Evolutionary conservation across 768 basidiomycete species (phyloP), one percentile per base, ranked within the genome.

Genomic region (Tricholoma bakamatsutake): DNA sequence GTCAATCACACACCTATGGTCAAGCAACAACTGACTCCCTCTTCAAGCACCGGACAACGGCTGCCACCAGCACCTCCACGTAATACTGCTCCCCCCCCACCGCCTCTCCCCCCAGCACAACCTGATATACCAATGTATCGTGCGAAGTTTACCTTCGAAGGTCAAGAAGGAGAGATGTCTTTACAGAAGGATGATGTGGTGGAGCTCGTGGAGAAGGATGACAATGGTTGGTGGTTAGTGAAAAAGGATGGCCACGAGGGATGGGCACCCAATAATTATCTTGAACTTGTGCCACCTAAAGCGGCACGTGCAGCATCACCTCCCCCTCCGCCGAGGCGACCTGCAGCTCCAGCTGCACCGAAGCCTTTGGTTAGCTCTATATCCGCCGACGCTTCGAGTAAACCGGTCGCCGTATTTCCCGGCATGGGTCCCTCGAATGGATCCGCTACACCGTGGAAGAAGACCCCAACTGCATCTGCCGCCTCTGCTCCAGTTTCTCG

Each of bases 151-250:
- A 82, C 86, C n/a, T 99, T 99, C 66, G 79, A 85, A 35, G 95
- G 94, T 1, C 90, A 98, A 70, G 86, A 87, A 33, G 95, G 95
- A 11, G 97, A 99, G 70, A 87, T 98, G 79, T 75, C 84, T 5
- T 70, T 99, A 51, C 81, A 79, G 61, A 98, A 98, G 70, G 97
- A 94, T 63, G 97, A 98, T 57, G 56, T 90, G 2, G 90, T 98
- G 1, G 95, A 98, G 72, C 75, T 98, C 17, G 76, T 94, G 31
- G 87, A 96, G 74, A 93, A 97, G 66, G 86, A 94, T 59, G 84
- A 94, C 57, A 96, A 96, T 62, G 97, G 96, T 2, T 99, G 97
- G 97, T 98, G 97, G 96, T 78, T 97, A 31, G 88, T 98, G 55
- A 90, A 87, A 78, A 93, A 88, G 70, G 80, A 78, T 52, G 81